phyloP scores from a whole-genome alignment of 2,329 filamentous ascomycete genomes.

The Mycosphaerella sp. region DNA sequence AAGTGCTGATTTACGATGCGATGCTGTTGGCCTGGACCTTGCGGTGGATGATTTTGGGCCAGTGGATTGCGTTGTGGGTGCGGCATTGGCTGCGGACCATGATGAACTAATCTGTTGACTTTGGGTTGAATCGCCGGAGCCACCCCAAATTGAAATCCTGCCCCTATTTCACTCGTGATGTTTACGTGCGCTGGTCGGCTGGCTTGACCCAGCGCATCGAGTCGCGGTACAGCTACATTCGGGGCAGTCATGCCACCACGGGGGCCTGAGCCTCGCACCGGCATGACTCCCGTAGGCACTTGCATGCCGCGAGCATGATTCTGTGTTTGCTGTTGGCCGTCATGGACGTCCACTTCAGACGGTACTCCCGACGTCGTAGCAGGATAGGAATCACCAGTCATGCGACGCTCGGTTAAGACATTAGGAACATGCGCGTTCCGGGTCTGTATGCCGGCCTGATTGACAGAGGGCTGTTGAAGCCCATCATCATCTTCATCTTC shows the following conservation, averaged over 20 bases:
- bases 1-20: background rate
- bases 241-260: background rate
- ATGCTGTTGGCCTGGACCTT: background rate
- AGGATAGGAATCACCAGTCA: conserved; percentile 18
- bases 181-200: background rate
- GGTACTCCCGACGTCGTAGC: conserved; percentile 15
- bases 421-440: background rate
- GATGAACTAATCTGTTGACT: background rate
- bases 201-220: background rate
- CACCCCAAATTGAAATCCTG: background rate
- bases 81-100: background rate
- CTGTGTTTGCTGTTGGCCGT: background rate
- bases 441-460: background rate
- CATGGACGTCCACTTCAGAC: conserved; percentile 7
- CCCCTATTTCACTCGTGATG: background rate
- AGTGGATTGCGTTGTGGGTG: no score
- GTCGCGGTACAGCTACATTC: background rate
- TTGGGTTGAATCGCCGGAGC: background rate
- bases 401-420: background rate
- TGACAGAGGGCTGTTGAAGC: background rate
- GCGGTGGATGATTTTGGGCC: background rate
- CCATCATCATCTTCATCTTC: background rate
- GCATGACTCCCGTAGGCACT: background rate
- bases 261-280: background rate
- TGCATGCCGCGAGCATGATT: background rate